Evolutionary conservation across 805 yeast species (phyloP), one percentile per base, ranked within the genome.

Genomic region (Candida insectorum): DNA sequence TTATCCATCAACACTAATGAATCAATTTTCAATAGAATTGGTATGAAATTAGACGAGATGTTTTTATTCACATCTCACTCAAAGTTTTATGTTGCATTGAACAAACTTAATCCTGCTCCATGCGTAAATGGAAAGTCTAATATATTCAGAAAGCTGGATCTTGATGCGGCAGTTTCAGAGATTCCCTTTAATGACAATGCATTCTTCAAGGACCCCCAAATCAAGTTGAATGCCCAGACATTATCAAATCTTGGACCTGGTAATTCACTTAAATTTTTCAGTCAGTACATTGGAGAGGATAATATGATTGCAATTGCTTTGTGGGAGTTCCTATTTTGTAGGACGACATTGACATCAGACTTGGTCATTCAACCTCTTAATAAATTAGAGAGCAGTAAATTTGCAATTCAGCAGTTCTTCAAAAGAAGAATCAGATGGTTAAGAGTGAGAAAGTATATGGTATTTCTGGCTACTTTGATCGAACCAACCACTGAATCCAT

Each of bases 81-180:
- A 33, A 85, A 85, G 58, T 86, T 88, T 54, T 87, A 87, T 54
- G 78, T 80, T 5, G 79, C 86, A 20, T 76, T 87, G 50, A 87
- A 87, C 53, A 76, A 78, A 39, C 60, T 81, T 7, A 74, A 81
- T 4, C 58, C 85, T 21, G 95, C 95, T 0, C 94, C 96, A 0
- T 87, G 96, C 58, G 93, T 87, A 26, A 87, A 84, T 65, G 96
- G 96, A 7, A 87, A 88, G 52, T 83, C 93, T 6, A 87, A 87
- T 49, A 45, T 87, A 32, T 88, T 84, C 55, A 65, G 89, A 14
- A 66, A 77, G 28, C 75, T 85, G 0, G 83, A 75, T 34, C 58
- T 86, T 16, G 86, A 81, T 52, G 37, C 34, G 10, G 75, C 85
- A 0, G 85, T 81, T 14, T 52, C 60, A 12, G 51, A 45, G 42